Evolutionary conservation across 305 asterid genomes (phyloP).

Genomic region (Fraxinus ornus): DNA sequence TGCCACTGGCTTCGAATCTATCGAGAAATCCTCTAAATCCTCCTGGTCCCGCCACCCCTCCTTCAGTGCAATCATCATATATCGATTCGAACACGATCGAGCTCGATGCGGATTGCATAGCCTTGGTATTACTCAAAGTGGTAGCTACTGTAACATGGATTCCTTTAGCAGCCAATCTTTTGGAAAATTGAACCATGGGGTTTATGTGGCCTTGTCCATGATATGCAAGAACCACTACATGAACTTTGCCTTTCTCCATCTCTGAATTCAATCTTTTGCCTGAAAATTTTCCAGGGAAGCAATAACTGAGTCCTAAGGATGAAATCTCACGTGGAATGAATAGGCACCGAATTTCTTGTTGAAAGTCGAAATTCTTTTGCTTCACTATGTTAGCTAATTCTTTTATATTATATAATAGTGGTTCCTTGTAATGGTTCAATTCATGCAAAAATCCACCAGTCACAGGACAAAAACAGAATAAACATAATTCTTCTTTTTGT

Average conservation of each 20-base stretch:
- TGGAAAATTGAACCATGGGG: constrained; percentile 58
- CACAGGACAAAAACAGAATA: background rate
- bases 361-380: background rate
- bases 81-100: constrained; percentile 38
- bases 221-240: constrained; percentile 45
- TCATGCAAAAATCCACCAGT: background rate
- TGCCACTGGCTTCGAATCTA: constrained; percentile 48
- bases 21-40: constrained; percentile 55
- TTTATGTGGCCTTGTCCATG: constrained; percentile 65
- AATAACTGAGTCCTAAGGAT: background rate
- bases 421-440: background rate
- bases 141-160: constrained; percentile 49
- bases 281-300: background rate
- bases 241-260: constrained; percentile 46
- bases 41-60: constrained; percentile 49
- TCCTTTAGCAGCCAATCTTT: constrained; percentile 48
- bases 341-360: background rate
- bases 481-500: background rate
- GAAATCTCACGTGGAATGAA: background rate
- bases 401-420: background rate
- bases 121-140: constrained; percentile 37
- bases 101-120: constrained; percentile 27
- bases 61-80: constrained; percentile 42
- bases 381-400: background rate
- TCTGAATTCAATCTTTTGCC: constrained; percentile 6